Percentiles rank a stretch among this genome's conserved stretches.
These are phyloP conservation scores for Auricularia sp. DNA, from an alignment of 768 basidiomycete genomes.

Conservation along the genomic window DNA sequence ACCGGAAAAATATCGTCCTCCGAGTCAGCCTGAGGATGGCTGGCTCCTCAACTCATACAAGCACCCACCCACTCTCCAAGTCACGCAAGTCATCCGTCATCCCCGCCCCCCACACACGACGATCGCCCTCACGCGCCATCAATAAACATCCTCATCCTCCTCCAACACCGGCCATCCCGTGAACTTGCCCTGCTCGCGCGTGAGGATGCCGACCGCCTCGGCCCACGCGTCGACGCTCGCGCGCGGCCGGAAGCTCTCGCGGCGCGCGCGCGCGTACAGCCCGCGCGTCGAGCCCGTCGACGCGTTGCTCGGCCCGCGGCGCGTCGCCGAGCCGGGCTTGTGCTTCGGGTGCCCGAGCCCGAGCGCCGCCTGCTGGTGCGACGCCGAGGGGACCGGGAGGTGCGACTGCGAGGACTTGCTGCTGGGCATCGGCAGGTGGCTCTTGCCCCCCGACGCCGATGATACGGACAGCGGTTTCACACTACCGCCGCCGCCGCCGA, in stretches of 20 bases:
- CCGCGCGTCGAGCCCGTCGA: constrained; percentile 18
- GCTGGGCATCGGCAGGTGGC: background rate
- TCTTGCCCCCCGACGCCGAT: too few relatives aligned
- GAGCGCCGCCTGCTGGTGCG: background rate
- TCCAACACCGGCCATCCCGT: constrained; percentile 2
- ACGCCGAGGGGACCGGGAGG: constrained; percentile 1
- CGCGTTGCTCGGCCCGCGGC: constrained; percentile 2
- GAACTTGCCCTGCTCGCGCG: constrained; percentile 6
- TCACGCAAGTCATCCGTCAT: too few relatives aligned
- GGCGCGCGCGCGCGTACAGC: constrained; percentile 36
- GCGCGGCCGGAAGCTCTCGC: constrained; percentile 79
- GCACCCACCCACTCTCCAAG: too few relatives aligned
- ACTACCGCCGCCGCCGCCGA: constrained; percentile 7
- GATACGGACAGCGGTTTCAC: background rate
- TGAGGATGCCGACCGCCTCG: constrained; percentile 1
- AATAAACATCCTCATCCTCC: background rate
- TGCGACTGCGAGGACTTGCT: background rate
- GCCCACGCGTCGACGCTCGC: constrained; percentile 50
- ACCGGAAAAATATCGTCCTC: too few relatives aligned
- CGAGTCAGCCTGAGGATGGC: too few relatives aligned
- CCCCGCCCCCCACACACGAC: background rate
- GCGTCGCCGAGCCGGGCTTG: constrained; percentile 2
- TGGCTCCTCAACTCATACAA: too few relatives aligned
- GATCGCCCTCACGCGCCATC: too few relatives aligned
- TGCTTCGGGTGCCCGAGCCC: background rate